Evolutionary conservation across 1,139 yeast species (phyloP).

Genomic region (Fermentozyma sake): DNA sequence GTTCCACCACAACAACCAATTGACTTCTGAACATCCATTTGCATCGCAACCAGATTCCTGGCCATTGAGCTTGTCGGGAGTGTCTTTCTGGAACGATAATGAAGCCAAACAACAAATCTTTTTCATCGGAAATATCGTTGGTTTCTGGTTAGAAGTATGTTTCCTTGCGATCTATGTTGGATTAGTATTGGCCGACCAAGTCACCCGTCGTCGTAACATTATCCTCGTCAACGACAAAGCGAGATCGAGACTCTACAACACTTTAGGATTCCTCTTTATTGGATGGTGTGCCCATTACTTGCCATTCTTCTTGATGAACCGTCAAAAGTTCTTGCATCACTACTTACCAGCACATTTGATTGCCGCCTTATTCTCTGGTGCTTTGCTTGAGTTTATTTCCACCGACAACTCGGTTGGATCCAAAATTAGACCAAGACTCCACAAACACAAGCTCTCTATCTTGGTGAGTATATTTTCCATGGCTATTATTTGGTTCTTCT

Average conservation of each 20-base stretch:
- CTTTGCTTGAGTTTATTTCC: slow-evolving; percentile 71
- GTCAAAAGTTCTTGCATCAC: slow-evolving; percentile 93
- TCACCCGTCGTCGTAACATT: slow-evolving; percentile 70
- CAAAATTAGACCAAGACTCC: slow-evolving; percentile 11
- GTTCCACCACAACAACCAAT: slow-evolving; percentile 89
- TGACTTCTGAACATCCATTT: slow-evolving; percentile 89
- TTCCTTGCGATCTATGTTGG: slow-evolving; percentile 66
- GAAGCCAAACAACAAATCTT: slow-evolving; percentile 67
- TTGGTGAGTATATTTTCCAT: slow-evolving; percentile 39
- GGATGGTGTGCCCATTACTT: slow-evolving; percentile 90
- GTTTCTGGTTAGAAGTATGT: slow-evolving; percentile 85
- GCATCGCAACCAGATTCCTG: slow-evolving; percentile 90
- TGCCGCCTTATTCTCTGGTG: slow-evolving; percentile 82
- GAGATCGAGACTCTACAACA: slow-evolving; percentile 71
- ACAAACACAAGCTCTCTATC: slow-evolving; percentile 23
- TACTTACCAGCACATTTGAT: slow-evolving; percentile 93
- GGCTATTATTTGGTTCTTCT: slow-evolving; percentile 59
- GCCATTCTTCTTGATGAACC: slow-evolving; percentile 87
- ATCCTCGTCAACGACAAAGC: slow-evolving; percentile 56
- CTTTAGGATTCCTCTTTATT: slow-evolving; percentile 76
- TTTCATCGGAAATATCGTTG: slow-evolving; percentile 83
- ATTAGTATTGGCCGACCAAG: slow-evolving; percentile 62
- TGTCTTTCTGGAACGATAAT: slow-evolving; percentile 91
- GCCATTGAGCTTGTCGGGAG: slow-evolving; percentile 93
- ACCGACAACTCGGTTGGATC: slow-evolving; percentile 46